Conservation (phyloP, 1,284 basidiomycete species). For the Fomitiporia mediterranea region DNA sequence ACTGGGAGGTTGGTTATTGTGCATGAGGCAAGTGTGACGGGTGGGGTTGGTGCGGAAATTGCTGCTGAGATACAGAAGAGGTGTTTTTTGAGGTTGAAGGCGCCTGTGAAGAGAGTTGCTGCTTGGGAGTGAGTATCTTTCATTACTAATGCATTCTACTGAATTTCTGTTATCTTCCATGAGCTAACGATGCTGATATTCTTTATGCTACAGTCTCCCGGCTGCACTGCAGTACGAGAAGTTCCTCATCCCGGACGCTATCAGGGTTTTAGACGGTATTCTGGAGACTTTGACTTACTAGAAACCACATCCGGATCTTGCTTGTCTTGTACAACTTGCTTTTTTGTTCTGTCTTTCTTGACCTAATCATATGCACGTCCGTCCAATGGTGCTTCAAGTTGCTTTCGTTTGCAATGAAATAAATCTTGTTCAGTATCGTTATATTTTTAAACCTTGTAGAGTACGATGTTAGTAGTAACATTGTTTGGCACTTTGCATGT, state of each 20-base stretch:
- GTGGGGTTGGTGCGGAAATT: slow-evolving; percentile 84
- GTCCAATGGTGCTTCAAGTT: no score
- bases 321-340: no score
- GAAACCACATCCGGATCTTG: not conserved
- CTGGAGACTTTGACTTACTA: slow-evolving; percentile 80
- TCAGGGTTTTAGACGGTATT: slow-evolving; percentile 79
- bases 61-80: slow-evolving; percentile 81
- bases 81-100: slow-evolving; percentile 83
- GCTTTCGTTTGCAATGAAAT: no score
- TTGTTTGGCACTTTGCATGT: not conserved
- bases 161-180: slow-evolving; percentile 12
- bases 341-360: no score
- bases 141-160: slow-evolving; percentile 10
- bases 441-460: slow-evolving; percentile 19
- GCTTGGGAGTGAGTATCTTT: slow-evolving; percentile 82
- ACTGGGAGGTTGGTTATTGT: slow-evolving; percentile 87
- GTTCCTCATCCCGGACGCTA: slow-evolving; percentile 84
- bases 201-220: slow-evolving; percentile 52
- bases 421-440: slow-evolving; percentile 27
- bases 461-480: no score
- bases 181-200: slow-evolving; percentile 17
- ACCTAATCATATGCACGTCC: no score
- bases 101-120: slow-evolving; percentile 81
- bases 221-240: slow-evolving; percentile 83
- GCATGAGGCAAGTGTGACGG: slow-evolving; percentile 84